Evolutionary conservation across 1,284 basidiomycete genomes (phyloP).

Genomic region (Mrakiaceae sp.): DNA sequence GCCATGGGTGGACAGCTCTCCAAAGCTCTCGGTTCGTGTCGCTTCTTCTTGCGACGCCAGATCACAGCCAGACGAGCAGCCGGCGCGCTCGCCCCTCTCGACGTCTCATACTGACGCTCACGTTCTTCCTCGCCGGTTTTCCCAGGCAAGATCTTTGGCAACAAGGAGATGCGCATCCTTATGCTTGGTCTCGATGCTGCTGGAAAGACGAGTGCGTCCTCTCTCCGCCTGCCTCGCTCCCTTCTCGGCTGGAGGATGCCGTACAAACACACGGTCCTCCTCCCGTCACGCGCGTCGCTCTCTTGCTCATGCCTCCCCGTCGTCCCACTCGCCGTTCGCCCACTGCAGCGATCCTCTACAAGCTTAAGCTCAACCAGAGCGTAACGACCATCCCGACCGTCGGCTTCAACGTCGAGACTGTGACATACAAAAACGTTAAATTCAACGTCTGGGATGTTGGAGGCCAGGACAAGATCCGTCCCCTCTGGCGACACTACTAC

Average conservation of each 20-base stretch:
- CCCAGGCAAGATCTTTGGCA: conserved; percentile 45
- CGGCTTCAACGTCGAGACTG: conserved; percentile 98
- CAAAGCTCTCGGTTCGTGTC: conserved; percentile 30
- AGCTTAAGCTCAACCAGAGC: conserved; percentile 96
- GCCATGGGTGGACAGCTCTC: conserved; percentile 40
- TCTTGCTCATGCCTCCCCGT: neutral
- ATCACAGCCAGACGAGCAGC: too few species aligned
- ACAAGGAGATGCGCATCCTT: conserved; percentile 52
- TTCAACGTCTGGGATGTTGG: conserved; percentile 99
- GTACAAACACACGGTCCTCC: neutral
- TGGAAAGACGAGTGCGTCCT: conserved; percentile 71
- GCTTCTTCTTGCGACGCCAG: neutral
- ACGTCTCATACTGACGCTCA: neutral
- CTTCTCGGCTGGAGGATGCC: neutral
- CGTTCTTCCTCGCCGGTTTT: neutral
- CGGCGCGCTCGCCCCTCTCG: neutral
- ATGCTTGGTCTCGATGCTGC: conserved; percentile 89
- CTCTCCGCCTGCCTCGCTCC: neutral
- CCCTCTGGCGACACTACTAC: conserved; percentile 96
- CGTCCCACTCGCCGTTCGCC: neutral
- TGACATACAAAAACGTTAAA: conserved; percentile 99
- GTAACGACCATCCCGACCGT: conserved; percentile 94
- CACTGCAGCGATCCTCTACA: conserved; percentile 84
- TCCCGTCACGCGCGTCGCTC: neutral
- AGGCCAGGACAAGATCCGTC: conserved; percentile 96